Evolutionary conservation across 1,284 basidiomycete genomes (phyloP).

Genomic region (Trichosporon ovoides): DNA sequence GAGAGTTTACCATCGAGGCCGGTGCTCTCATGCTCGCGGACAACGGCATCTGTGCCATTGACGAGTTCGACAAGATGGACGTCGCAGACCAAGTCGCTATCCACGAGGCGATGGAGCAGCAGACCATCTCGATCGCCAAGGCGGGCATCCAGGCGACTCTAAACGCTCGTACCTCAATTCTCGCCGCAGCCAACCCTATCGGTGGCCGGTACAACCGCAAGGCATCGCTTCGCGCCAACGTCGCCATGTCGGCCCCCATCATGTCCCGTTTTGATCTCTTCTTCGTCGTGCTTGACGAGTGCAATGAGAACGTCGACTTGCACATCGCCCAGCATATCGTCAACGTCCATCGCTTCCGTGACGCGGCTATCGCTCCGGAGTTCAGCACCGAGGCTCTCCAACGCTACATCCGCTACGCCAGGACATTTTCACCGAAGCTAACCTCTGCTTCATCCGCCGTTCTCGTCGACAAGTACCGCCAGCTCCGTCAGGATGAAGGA

Average conservation of each 20-base stretch:
- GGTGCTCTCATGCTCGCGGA: conserved; percentile 98
- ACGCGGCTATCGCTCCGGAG: conserved; percentile 90
- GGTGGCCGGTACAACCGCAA: conserved; percentile 96
- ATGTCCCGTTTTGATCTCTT: conserved; percentile 99
- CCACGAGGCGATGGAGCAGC: conserved; percentile 99
- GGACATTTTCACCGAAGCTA: conserved; percentile 96
- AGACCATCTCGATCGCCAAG: conserved; percentile 98
- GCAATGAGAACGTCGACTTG: conserved; percentile 85
- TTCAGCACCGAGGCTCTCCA: conserved; percentile 96
- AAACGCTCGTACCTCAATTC: conserved; percentile 94
- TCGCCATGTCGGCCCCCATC: conserved; percentile 97
- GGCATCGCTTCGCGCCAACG: conserved; percentile 86
- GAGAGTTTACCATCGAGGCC: conserved; percentile 99
- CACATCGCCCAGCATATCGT: conserved; percentile 97
- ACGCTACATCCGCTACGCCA: conserved; percentile 90
- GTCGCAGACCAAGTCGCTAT: conserved; percentile 97
- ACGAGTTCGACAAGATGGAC: conserved; percentile 99
- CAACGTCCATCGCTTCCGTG: conserved; percentile 91
- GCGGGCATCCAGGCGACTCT: conserved; percentile 98
- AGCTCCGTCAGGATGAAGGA: conserved; percentile 85
- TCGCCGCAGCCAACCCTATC: conserved; percentile 96
- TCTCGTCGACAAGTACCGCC: conserved; percentile 92
- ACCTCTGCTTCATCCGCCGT: conserved; percentile 88
- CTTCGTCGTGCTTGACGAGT: conserved; percentile 97
- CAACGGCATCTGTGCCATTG: conserved; percentile 98